These are phyloP conservation scores for Raphanus sativus DNA, from an alignment of 345 rosid genomes.

Conservation along the genomic window DNA sequence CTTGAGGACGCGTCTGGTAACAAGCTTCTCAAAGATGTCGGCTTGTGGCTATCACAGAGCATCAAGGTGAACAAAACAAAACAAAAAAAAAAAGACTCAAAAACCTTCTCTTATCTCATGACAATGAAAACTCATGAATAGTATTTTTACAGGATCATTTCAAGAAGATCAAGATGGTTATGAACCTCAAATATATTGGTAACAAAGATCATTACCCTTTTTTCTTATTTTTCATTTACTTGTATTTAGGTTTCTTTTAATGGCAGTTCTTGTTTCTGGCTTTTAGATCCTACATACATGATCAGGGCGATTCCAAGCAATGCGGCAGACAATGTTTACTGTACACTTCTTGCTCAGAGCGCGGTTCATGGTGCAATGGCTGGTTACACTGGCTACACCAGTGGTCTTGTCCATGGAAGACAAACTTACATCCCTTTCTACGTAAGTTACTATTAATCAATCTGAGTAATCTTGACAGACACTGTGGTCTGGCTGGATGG, in stretches of 20 bases:
- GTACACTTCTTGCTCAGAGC: conserved; percentile 93
- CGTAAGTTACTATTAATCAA: conserved; percentile 48
- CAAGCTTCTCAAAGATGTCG: conserved; percentile 79
- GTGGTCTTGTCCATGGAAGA: conserved; percentile 77
- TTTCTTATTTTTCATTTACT: too few relatives aligned
- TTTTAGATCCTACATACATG: conserved; percentile 87
- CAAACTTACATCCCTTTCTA: conserved; percentile 81
- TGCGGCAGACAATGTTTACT: conserved; percentile 88
- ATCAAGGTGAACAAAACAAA: conserved; percentile 67
- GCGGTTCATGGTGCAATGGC: conserved; percentile 93
- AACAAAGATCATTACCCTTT: conserved; percentile 15
- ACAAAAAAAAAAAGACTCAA: background rate
- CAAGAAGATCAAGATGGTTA: conserved; percentile 49
- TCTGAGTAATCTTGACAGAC: background rate
- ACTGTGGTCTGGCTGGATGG: background rate
- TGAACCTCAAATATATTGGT: conserved; percentile 87
- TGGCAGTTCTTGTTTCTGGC: conserved; percentile 3
- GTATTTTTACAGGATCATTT: conserved; percentile 56
- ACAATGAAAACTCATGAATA: background rate
- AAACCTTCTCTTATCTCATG: background rate
- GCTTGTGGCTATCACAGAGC: conserved; percentile 63
- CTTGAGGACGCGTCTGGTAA: conserved; percentile 77
- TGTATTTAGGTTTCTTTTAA: too few relatives aligned
- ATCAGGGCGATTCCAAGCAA: conserved; percentile 83
- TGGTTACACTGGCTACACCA: conserved; percentile 81